Evolutionary conservation across 805 yeast species (phyloP), one percentile per base, ranked within the genome.

Genomic region (Candida incommunis): DNA sequence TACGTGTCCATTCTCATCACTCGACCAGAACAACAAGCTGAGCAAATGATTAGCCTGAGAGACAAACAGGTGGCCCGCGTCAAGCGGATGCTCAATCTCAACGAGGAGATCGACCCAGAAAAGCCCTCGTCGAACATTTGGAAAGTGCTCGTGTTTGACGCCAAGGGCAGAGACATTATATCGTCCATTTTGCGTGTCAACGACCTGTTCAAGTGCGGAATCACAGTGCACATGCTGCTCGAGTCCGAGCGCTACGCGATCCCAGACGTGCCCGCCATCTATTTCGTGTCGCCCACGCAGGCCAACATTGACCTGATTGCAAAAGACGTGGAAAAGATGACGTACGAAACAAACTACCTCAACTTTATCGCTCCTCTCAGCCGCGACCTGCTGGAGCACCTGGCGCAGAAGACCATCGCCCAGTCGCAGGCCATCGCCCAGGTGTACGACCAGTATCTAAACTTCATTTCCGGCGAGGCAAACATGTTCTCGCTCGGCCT

Each of bases 201-300:
- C 54, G 98, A 94, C 60, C 69, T 92, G 52, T 71, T 92, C 53
- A 77, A 81, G 52, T 83, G 85, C 58, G 98, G 98, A 7, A 80
- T 92, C 46, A 92, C 99, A 0, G 80, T 87, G 56, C 97, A 92
- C 59, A 71, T 90, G 48, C 64, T 82, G 43, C 76, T 90, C 45
- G 69, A 70, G 45, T 70, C 86, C 41, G 75, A 73, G 47, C 70
- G 98, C 49, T 76, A 88, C n/a, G 74, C 90, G 1, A 70, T 92
- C 43, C 88, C 94, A 1, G 98, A 92, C 55, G 97, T 90, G 13
- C 96, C 97, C 0, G 97, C 78, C 2, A 76, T 92, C 41, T 92
- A 92, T 64, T 90, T 92, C 54, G 81, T 92, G 26, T 82, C 82
- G 47, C 97, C 98, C 3, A 82, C 92, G 0, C 67, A 72, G 23